phyloP scores from a whole-genome alignment of 257 asterid genomes.

The Capsicum rhomboideum region DNA sequence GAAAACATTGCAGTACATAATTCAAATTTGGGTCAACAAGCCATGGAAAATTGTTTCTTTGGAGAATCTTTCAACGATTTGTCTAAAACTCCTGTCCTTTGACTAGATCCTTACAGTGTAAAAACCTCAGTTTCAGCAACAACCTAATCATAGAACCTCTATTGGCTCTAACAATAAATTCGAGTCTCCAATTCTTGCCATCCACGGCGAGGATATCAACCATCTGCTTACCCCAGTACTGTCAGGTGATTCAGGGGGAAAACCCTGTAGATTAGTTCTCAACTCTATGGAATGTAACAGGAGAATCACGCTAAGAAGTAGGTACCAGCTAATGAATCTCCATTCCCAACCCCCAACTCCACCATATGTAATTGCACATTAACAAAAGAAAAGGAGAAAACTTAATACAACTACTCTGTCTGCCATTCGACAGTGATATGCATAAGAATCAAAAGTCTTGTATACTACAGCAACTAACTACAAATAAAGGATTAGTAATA shows the following conservation, averaged over 20 bases:
- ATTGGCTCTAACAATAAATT: not conserved
- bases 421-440: not conserved
- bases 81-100: not conserved
- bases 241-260: not conserved
- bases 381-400: not conserved
- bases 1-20: not conserved
- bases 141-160: not conserved
- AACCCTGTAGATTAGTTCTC: not conserved
- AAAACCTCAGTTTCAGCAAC: not conserved
- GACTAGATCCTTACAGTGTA: not conserved
- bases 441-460: not conserved
- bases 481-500: not conserved
- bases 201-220: not conserved
- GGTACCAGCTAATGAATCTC: not conserved
- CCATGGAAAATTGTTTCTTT: not conserved
- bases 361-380: not conserved
- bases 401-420: not conserved
- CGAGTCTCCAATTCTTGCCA: not conserved
- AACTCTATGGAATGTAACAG: not conserved
- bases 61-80: not conserved
- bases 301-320: not conserved
- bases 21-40: not conserved
- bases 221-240: not conserved
- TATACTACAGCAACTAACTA: not conserved
- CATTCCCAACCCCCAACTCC: not conserved